Conservation (phyloP, 2,329 filamentous ascomycete genomes). For the Talaromyces sp. region DNA sequence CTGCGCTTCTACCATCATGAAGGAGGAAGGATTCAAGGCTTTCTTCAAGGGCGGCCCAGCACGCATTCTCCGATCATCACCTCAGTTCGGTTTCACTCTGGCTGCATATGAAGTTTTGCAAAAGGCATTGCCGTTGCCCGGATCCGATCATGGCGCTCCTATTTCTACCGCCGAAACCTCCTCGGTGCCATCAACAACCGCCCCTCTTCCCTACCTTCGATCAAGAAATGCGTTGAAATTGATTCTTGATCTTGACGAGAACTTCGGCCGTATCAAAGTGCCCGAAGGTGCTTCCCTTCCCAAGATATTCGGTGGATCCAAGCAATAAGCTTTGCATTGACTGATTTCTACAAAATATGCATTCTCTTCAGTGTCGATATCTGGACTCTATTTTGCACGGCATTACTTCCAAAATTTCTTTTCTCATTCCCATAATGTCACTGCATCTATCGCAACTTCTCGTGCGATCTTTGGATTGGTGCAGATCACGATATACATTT, state of each 20-base stretch:
- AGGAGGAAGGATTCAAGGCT: conserved; percentile 89
- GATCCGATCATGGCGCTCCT: conserved; percentile 51
- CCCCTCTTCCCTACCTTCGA: conserved; percentile 64
- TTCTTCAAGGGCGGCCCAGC: conserved; percentile 99
- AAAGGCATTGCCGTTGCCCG: conserved; percentile 74
- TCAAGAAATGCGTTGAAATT: conserved; percentile 93
- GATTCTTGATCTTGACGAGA: conserved; percentile 88
- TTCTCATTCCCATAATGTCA: neutral
- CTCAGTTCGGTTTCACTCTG: conserved; percentile 96
- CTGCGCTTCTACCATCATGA: conserved; percentile 76
- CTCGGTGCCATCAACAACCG: conserved; percentile 62
- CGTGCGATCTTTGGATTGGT: conserved; percentile 4
- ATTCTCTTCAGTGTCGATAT: conserved; percentile 9
- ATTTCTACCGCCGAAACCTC: conserved; percentile 61
- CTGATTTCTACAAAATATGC: neutral
- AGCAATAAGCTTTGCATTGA: conserved; percentile 26
- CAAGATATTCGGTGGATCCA: conserved; percentile 34
- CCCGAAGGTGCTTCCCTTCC: conserved; percentile 45
- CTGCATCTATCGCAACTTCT: conserved; percentile 5
- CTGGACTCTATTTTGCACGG: neutral
- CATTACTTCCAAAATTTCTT: neutral
- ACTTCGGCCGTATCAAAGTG: conserved; percentile 76
- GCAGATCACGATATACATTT: conserved; percentile 4
- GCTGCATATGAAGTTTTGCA: conserved; percentile 93
- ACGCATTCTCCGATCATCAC: conserved; percentile 89